Evolutionary conservation across 192 early-diverging fungal species (phyloP).

Genomic region (Coemansia pectinata): DNA sequence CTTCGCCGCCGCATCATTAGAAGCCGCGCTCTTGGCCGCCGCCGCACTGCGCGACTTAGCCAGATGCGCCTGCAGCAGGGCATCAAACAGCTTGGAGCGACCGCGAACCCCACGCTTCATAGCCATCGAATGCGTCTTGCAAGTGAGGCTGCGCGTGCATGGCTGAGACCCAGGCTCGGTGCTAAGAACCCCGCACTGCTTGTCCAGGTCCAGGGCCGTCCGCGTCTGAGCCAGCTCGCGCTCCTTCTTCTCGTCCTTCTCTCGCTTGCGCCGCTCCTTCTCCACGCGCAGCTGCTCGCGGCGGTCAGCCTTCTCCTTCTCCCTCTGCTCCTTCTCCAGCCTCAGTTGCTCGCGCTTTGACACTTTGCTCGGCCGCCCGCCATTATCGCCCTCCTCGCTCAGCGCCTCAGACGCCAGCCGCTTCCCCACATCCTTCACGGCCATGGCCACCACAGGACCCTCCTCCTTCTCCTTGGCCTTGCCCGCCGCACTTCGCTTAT

Average conservation of each 20-base stretch:
- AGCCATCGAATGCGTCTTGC: conserved; percentile 93
- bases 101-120: conserved; percentile 83
- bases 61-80: conserved; percentile 72
- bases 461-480: conserved; percentile 4
- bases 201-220: conserved; percentile 84
- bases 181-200: conserved; percentile 80
- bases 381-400: conserved; percentile 20
- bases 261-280: conserved; percentile 50
- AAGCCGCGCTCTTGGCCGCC: conserved; percentile 42
- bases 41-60: conserved; percentile 70
- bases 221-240: conserved; percentile 37
- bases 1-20: conserved; percentile 46
- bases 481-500: conserved; percentile 9
- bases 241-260: conserved; percentile 60
- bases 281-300: conserved; percentile 39
- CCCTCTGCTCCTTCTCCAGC: conserved; percentile 44
- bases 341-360: conserved; percentile 44
- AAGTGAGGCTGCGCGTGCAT: conserved; percentile 89
- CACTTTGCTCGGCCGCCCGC: conserved; percentile 19
- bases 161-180: conserved; percentile 57
- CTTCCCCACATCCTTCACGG: conserved; percentile 9
- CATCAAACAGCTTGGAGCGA: conserved; percentile 82
- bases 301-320: conserved; percentile 38
- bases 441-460: background rate
- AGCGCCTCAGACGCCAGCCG: conserved; percentile 25